These are phyloP conservation scores for Peziza echinospora DNA, from an alignment of 495 filamentous ascomycete genomes.

Conservation along the genomic window DNA sequence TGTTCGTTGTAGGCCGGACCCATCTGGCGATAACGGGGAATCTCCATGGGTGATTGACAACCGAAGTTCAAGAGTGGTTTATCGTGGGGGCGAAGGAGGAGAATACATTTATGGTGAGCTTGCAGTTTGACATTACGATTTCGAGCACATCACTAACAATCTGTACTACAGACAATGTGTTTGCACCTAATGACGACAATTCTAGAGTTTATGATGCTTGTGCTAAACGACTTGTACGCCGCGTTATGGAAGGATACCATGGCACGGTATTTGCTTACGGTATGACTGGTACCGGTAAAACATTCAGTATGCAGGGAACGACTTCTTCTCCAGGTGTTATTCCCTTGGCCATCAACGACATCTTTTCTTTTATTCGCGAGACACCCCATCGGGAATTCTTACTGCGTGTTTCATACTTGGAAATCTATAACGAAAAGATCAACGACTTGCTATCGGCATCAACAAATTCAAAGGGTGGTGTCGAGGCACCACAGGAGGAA, in stretches of 20 bases:
- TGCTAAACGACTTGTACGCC: conserved; percentile 79
- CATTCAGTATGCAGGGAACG: conserved; percentile 97
- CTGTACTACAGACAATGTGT: conserved; percentile 84
- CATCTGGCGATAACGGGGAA: conserved; percentile 38
- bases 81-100: conserved; percentile 70
- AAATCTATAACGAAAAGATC: conserved; percentile 98
- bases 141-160: background rate
- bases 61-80: conserved; percentile 58
- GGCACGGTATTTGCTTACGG: conserved; percentile 97
- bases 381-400: conserved; percentile 88
- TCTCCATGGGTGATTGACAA: conserved; percentile 87
- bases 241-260: conserved; percentile 98
- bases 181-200: conserved; percentile 78
- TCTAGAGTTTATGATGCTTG: conserved; percentile 79
- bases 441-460: conserved; percentile 74
- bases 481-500: conserved; percentile 42
- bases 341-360: conserved; percentile 89
- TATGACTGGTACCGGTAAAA: conserved; percentile 98
- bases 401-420: conserved; percentile 88
- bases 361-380: conserved; percentile 95
- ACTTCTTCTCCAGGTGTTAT: conserved; percentile 94
- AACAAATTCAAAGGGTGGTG: conserved; percentile 21
- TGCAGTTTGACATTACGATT: background rate
- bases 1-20: conserved; percentile 76
- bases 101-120: conserved; percentile 76